phyloP scores from a whole-genome alignment of 2,329 filamentous ascomycete genomes.

The Coleophoma crateriformis region DNA sequence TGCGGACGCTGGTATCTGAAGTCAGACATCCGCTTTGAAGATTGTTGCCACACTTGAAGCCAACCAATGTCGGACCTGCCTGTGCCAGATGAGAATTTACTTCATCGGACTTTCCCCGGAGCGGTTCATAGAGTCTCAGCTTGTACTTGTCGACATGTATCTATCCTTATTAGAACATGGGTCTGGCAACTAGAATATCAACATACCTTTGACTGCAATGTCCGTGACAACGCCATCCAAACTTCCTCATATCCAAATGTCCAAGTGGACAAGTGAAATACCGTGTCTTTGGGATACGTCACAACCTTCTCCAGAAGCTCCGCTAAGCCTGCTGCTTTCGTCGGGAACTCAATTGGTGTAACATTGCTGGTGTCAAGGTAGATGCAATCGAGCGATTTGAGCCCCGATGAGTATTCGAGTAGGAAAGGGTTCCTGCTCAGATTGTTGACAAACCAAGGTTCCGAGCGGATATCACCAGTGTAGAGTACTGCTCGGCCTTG shows the following conservation, averaged over 20 bases:
- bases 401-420: conserved; percentile 64
- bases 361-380: conserved; percentile 85
- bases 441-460: conserved; percentile 78
- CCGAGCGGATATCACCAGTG: conserved; percentile 82
- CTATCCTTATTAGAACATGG: conserved; percentile 28
- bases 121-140: conserved; percentile 62
- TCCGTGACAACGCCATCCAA: conserved; percentile 73
- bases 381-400: conserved; percentile 68
- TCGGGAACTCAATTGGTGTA: conserved; percentile 40
- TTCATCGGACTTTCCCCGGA: conserved; percentile 40
- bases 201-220: conserved; percentile 57
- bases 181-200: not conserved
- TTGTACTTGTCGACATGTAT: conserved; percentile 85
- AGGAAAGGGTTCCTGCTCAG: conserved; percentile 67
- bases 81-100: conserved; percentile 37
- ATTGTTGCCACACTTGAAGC: conserved; percentile 70
- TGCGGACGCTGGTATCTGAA: conserved; percentile 49
- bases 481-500: conserved; percentile 71
- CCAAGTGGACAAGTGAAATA: conserved; percentile 85
- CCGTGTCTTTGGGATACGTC: conserved; percentile 64
- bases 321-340: conserved; percentile 68
- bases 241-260: conserved; percentile 93
- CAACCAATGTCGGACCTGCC: conserved; percentile 64
- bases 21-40: conserved; percentile 69
- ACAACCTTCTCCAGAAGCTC: conserved; percentile 68